Evolutionary conservation across 768 basidiomycete species (phyloP), one percentile per base, ranked within the genome.

Genomic region (Termitomyces sp.): DNA sequence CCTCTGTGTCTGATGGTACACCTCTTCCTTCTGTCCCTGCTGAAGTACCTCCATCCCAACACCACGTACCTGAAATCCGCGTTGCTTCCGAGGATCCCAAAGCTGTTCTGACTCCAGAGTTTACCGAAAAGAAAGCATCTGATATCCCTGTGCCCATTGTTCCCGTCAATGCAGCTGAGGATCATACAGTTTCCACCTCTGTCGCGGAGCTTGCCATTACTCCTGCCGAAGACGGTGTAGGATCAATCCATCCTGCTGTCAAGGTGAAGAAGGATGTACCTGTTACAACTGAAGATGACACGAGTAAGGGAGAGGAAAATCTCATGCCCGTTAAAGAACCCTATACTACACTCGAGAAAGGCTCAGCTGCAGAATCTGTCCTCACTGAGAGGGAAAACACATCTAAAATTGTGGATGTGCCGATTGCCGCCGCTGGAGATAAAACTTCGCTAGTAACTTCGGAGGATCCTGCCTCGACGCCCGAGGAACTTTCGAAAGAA

Each of bases 101-200:
- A 54, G 57, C 55, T 20, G 58, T 51, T 20, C 4, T n/a, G 7
- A n/a, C 38, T 53, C 4, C 38, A 26, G 36, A 52, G 18, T 49
- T 20, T 40, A 28, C 22, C 32, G 20, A 54, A 33, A 51, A 58
- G 35, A 58, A 38, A 22, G 38, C 57, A 18, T 62, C 64, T 26
- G 43, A 46, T 18, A 66, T 77, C 3, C 73, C 74, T 42, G 72
- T 78, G 14, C 35, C 69, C 58, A 72, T 75, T 45, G 66, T 77
- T 4, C 76, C 77, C 14, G 75, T 78, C 48, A 77, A 75, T 56
- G 74, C 71, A 5, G 62, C 68, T 26, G 75, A 80, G 64, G 69
- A 73, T 61, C 73, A 69, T 61, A 70, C 70, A 2, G 55, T 63
- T 47, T n/a, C 35, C 6, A 54, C 46, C 18, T 26, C 56, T 43